Base-by-base conservation (phyloP, 768 basidiomycete genomes). In the Mycena albidolilacea region DNA sequence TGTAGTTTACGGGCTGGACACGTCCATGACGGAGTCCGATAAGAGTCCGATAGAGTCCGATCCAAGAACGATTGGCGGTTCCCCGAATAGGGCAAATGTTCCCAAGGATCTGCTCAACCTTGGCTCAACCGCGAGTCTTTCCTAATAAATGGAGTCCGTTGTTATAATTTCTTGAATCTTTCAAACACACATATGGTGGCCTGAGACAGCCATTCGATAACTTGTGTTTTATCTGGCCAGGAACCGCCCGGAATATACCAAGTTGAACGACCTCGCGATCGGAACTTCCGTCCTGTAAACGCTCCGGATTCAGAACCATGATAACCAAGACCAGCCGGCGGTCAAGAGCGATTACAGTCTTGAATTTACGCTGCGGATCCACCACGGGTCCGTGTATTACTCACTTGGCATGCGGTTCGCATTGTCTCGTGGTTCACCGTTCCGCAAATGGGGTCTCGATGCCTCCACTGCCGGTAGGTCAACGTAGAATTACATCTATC, bases 231-330 rank as follows among this genome's bases (percentile, higher is more conserved):
- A 35, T 35, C 30, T 57, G 12, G 55, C 9, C 55, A 23, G 23
- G 30, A 57, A 35, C 10, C 30, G 10, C 5, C 55, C 12, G 12
- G 55, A 57, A 57, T 11, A n/a, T 23, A 30, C 11, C 4, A 11
- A 8, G 8, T 9, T 4, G 14, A 9, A 43, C 14, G 14, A 43
- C 41, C 14, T 43, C 41, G 41, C 41, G 41, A 43, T 9, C 14
- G 9, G 10, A 14, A 43, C 41, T 43, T 43, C 41, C 14, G n/a
- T 64, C 37, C 48, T 6, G 10, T 7, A 38, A 50, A 54, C 37
- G n/a, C 63, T 23, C 63, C n/a, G n/a, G n/a, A n/a, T n/a, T n/a
- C 19, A 67, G 65, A 67, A 67, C 30, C 64, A 43, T 35, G 14
- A 65, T 30, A 10, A 48, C 41, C 5, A 30, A 30, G 30, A 30